Conservation (phyloP, 192 early-diverging fungal species). For the Polychytrium aggregatum region DNA sequence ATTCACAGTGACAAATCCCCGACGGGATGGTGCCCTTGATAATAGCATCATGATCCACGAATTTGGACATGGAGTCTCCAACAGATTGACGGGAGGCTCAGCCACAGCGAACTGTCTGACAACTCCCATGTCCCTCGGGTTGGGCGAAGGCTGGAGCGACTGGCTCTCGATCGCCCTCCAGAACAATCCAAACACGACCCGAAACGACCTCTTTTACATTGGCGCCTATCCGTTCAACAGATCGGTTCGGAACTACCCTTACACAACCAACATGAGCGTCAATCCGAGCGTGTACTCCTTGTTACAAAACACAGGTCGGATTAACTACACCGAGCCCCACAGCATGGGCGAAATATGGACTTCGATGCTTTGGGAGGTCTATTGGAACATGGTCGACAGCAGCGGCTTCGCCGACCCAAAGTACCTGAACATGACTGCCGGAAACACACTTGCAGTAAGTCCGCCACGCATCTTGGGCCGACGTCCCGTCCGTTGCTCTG, state of each 20-base stretch:
- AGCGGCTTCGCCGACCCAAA: constrained; percentile 14
- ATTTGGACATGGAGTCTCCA: constrained; percentile 49
- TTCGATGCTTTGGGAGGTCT: constrained; percentile 44
- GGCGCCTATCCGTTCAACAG: constrained; percentile 27
- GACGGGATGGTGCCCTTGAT: constrained; percentile 48
- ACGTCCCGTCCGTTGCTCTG: too few species aligned
- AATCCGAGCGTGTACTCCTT: constrained; percentile 26
- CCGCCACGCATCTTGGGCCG: too few species aligned
- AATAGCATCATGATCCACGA: constrained; percentile 51
- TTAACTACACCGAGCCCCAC: constrained; percentile 46
- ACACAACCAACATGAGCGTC: constrained; percentile 38
- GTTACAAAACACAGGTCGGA: too few species aligned
- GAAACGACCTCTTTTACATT: constrained; percentile 23
- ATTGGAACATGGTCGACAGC: constrained; percentile 41
- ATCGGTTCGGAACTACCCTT: constrained; percentile 34
- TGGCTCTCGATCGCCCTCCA: constrained; percentile 25
- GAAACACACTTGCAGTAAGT: too few species aligned
- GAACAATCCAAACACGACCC: constrained; percentile 22
- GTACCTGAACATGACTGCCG: too few species aligned
- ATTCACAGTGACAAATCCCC: constrained; percentile 29
- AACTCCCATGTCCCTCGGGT: constrained; percentile 42
- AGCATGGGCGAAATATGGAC: constrained; percentile 53
- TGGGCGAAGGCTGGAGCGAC: constrained; percentile 62
- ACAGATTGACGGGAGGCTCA: constrained; percentile 61
- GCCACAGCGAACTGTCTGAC: too few species aligned